Evolutionary conservation across 768 basidiomycete species (phyloP), one percentile per base, ranked within the genome.

Genomic region (Tulasnella sp.): DNA sequence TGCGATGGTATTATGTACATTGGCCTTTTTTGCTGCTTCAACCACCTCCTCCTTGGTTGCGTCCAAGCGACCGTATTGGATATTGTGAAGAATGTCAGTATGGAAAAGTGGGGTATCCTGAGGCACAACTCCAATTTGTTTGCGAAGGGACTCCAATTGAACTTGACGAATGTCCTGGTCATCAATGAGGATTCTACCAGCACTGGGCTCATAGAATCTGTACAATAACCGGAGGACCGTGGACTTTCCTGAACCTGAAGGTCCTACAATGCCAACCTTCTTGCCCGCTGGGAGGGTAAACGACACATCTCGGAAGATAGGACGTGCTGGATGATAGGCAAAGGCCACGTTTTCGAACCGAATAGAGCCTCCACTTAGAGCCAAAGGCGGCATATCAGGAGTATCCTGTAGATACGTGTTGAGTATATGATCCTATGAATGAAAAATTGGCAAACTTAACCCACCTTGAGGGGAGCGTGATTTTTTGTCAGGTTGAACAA

Each of bases 51-150:
- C 86, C 57, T 98, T 91, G 1, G 70, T 83, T 41, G 92, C 93
- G 50, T 81, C 77, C 25, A 98, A 66, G 20, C 82, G 72, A 1
- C 95, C 95, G 63, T 99, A 99, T 10, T 92, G 74, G 41, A 99
- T 78, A 61, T 99, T 99, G 63, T 96, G 89, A 74, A 95, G 70
- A 40, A 98, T 81, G 62, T 96, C 82, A 4, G 87, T 81, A 64
- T 99, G 92, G 73, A 99, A 98, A 3, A 99, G 70, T 1, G 95
- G 93, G 13, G 93, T 99, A 60, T 99, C 95, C 64, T 99, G 93
- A 1, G 95, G 95, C 1, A 99, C 95, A 15, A 98, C 89, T 2
- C 93, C 95, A 27, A 99, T 82, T 3, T 72, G 67, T 39, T 67
- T 68, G 15, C 95, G 75, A 0, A 98, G 68, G 31, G 78, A 82